These are phyloP conservation scores for Scedosporium dehoogii DNA, from an alignment of 2,329 filamentous ascomycete genomes.

Conservation along the genomic window DNA sequence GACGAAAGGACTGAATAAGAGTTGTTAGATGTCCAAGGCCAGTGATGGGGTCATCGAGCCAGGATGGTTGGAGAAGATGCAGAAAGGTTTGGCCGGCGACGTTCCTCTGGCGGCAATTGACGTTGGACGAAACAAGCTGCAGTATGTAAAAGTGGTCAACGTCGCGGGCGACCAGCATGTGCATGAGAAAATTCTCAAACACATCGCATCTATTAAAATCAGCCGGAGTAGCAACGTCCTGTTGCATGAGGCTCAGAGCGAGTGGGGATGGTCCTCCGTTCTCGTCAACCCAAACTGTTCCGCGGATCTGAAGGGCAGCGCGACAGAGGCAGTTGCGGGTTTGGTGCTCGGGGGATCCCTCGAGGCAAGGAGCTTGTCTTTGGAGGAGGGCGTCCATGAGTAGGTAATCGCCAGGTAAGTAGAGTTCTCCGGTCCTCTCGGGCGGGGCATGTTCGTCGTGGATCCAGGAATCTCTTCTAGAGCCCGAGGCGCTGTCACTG, in stretches of 20 bases:
- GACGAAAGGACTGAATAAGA: conserved; percentile 16
- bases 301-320: conserved; percentile 13
- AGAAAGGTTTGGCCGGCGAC: conserved; percentile 39
- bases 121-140: conserved; percentile 15
- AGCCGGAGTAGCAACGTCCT: background rate
- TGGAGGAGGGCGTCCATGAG: conserved; percentile 17
- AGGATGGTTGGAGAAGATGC: conserved; percentile 27
- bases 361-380: conserved; percentile 12
- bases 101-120: conserved; percentile 18
- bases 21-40: conserved; percentile 10
- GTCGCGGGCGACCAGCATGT: conserved; percentile 32
- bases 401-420: conserved; percentile 41
- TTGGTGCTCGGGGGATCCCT: conserved; percentile 14
- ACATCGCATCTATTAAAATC: conserved; percentile 21
- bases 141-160: conserved; percentile 14
- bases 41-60: conserved; percentile 22
- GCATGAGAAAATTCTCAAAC: conserved; percentile 38
- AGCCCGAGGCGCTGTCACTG: conserved; percentile 3
- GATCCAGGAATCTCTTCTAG: conserved; percentile 16
- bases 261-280: conserved; percentile 12
- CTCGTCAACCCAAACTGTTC: conserved; percentile 20
- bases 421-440: conserved; percentile 8
- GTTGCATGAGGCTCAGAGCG: background rate
- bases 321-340: conserved; percentile 20
- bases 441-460: conserved; percentile 19